Evolutionary conservation across 176 grass and related monocot genomes (phyloP).

Genomic region (Musa schizocarpa): DNA sequence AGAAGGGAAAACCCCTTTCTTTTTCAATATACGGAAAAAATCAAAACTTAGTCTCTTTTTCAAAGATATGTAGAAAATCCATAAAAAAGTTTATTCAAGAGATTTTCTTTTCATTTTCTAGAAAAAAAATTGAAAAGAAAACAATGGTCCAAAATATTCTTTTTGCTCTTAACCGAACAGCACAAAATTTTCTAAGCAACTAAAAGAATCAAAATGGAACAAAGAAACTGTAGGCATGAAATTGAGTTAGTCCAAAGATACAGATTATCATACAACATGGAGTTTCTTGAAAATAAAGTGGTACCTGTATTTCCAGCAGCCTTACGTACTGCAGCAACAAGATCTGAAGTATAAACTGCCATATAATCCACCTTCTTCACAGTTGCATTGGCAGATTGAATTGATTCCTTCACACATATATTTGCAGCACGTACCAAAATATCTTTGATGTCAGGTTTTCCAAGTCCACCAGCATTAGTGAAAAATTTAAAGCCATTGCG

Average conservation of each 20-base stretch:
- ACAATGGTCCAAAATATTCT: too few relatives aligned
- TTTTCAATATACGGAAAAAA: not conserved
- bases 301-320: slow-evolving; percentile 72
- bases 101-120: too few relatives aligned
- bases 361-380: slow-evolving; percentile 83
- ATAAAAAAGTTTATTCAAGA: too few relatives aligned
- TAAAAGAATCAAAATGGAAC: too few relatives aligned
- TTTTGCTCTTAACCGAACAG: too few relatives aligned
- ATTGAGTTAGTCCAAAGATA: too few relatives aligned
- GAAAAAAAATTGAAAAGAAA: too few relatives aligned
- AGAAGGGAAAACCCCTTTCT: not conserved
- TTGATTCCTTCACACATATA: slow-evolving; percentile 42
- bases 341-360: slow-evolving; percentile 80
- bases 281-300: not conserved
- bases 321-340: slow-evolving; percentile 73
- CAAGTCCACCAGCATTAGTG: slow-evolving; percentile 77
- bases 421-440: slow-evolving; percentile 60
- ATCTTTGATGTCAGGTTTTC: slow-evolving; percentile 87
- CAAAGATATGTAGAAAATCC: too few relatives aligned
- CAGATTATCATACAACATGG: too few relatives aligned
- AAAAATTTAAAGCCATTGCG: slow-evolving; percentile 99
- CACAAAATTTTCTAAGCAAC: too few relatives aligned
- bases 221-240: not conserved
- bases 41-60: too few relatives aligned
- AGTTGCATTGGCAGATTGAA: slow-evolving; percentile 27